A percentile compares a stretch with the other conserved stretches of the same genome.
Conservation (phyloP, 768 basidiomycete genomes). For the Calvatia gigantea region DNA sequence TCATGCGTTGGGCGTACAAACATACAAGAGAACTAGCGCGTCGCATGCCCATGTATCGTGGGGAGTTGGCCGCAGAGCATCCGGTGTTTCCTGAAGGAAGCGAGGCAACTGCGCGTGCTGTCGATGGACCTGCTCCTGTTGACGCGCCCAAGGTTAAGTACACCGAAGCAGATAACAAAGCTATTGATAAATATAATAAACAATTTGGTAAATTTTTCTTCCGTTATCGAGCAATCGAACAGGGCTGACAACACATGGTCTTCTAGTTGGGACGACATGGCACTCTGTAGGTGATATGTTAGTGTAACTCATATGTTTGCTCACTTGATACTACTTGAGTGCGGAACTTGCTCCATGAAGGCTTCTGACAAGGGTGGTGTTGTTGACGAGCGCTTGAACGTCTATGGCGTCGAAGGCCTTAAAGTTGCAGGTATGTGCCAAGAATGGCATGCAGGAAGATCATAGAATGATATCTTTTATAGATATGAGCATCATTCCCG, state of each 20-base stretch:
- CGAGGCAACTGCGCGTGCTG: slow-evolving; percentile 22
- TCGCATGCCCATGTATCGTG: slow-evolving; percentile 45
- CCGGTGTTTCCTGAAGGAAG: slow-evolving; percentile 35
- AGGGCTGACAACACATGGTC: not conserved
- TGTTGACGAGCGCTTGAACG: slow-evolving; percentile 57
- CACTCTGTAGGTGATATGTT: slow-evolving; percentile 34
- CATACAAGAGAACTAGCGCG: slow-evolving; percentile 49
- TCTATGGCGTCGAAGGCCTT: slow-evolving; percentile 55
- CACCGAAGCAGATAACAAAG: slow-evolving; percentile 36
- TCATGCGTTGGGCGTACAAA: slow-evolving; percentile 53
- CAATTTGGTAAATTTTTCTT: slow-evolving; percentile 24
- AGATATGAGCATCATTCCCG: slow-evolving; percentile 38
- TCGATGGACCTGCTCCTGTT: slow-evolving; percentile 27
- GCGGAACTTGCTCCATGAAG: slow-evolving; percentile 71
- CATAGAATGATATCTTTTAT: not conserved
- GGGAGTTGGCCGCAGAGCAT: slow-evolving; percentile 32
- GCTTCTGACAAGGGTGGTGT: slow-evolving; percentile 54
- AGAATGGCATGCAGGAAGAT: not conserved
- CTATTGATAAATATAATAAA: slow-evolving; percentile 37
- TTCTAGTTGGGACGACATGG: slow-evolving; percentile 39
- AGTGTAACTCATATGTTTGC: not conserved
- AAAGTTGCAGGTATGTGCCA: slow-evolving; percentile 50
- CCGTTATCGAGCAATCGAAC: not conserved
- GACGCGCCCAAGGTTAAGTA: slow-evolving; percentile 36
- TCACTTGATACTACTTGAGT: slow-evolving; percentile 26